phyloP scores from a whole-genome alignment of 2,329 filamentous ascomycete species.

The Penicillium griseofulvum region DNA sequence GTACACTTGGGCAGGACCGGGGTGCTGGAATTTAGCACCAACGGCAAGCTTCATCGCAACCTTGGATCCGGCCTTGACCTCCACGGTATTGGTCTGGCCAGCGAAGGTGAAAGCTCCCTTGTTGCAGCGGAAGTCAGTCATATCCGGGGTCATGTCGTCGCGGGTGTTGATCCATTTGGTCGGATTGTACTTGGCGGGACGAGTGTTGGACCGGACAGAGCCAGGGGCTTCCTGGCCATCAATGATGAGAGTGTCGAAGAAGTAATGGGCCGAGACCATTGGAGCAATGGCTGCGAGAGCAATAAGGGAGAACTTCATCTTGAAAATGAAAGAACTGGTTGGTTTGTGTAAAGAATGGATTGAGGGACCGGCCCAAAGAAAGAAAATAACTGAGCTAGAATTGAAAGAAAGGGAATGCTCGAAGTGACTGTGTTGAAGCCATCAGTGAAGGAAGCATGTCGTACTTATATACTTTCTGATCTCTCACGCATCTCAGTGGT shows the following conservation, averaged over 20 bases:
- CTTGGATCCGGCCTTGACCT: constrained; percentile 15
- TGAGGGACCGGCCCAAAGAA: neutral
- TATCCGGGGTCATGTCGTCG: neutral
- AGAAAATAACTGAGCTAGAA: neutral
- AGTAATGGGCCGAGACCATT: constrained; percentile 13
- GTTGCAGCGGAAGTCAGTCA: constrained; percentile 1
- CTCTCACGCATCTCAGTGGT: neutral
- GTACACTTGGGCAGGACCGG: constrained; percentile 21
- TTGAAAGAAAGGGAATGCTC: neutral
- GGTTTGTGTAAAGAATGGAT: neutral
- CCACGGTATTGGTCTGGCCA: constrained; percentile 8
- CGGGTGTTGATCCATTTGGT: constrained; percentile 11
- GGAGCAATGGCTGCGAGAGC: neutral
- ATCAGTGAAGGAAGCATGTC: neutral
- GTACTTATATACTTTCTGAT: neutral
- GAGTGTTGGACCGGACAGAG: constrained; percentile 9
- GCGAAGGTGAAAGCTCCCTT: neutral
- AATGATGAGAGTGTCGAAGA: constrained; percentile 13
- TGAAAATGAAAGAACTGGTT: neutral
- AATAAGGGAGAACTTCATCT: neutral
- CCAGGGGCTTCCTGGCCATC: constrained; percentile 3
- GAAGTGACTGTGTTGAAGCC: neutral
- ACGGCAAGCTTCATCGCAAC: constrained; percentile 20
- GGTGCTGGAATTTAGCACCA: constrained; percentile 21
- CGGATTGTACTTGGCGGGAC: constrained; percentile 8